These are phyloP conservation scores for Leccinum aurantiacum DNA, from an alignment of 768 basidiomycete genomes.

Conservation along the genomic window DNA sequence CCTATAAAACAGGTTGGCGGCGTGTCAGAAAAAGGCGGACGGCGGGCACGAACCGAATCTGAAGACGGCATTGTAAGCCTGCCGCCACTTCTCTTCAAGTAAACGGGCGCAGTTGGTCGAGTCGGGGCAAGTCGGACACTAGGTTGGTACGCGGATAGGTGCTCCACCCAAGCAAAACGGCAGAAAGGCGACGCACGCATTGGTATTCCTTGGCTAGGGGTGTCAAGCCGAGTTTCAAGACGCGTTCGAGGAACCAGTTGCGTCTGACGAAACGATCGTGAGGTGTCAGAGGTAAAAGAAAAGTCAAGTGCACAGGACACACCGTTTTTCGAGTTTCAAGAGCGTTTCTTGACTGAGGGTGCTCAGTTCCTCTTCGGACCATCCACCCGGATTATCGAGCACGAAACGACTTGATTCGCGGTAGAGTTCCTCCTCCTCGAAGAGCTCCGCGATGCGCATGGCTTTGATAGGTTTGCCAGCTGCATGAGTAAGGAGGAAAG, in stretches of 20 bases:
- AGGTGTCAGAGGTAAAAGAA: not conserved
- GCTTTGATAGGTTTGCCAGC: conserved; percentile 93
- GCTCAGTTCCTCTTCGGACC: conserved; percentile 75
- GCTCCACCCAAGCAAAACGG: not conserved
- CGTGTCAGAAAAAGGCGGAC: not conserved
- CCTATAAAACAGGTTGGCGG: conserved; percentile 38
- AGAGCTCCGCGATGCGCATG: conserved; percentile 87
- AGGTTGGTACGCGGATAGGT: conserved; percentile 3
- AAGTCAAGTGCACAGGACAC: conserved; percentile 3
- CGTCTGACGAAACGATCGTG: conserved; percentile 47
- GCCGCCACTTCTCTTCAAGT: conserved; percentile 91
- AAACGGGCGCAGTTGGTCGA: conserved; percentile 72
- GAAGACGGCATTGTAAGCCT: conserved; percentile 83
- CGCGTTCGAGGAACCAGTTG: conserved; percentile 94
- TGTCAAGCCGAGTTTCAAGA: conserved; percentile 86
- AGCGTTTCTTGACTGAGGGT: conserved; percentile 81
- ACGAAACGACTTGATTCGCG: conserved; percentile 91
- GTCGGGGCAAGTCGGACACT: conserved; percentile 88
- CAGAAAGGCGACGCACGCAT: conserved; percentile 59
- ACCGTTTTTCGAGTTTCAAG: conserved; percentile 88
- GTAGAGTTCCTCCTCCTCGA: conserved; percentile 87
- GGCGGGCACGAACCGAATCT: conserved; percentile 60
- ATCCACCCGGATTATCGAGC: conserved; percentile 88
- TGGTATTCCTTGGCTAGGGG: conserved; percentile 92
- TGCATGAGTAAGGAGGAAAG: conserved; percentile 88